Conservation (phyloP, 106 monocot genomes). For the Acorus calamus region DNA sequence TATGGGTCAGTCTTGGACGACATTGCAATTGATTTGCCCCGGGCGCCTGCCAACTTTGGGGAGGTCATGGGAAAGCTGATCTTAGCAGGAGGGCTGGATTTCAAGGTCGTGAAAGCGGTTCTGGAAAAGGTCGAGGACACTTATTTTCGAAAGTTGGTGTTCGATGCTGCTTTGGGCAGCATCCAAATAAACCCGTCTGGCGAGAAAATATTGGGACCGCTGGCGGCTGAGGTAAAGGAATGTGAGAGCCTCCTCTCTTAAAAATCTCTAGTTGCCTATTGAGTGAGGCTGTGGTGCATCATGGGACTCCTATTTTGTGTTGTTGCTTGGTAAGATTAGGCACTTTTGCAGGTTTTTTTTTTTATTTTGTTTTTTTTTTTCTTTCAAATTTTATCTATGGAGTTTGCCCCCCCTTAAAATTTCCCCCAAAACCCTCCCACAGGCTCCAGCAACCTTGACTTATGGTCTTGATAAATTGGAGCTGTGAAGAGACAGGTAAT, state of each 20-base stretch:
- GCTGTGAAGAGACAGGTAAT: too few relatives aligned
- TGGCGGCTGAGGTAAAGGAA: constrained; percentile 15
- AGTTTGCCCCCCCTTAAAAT: too few relatives aligned
- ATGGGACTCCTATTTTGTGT: too few relatives aligned
- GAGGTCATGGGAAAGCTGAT: constrained; percentile 57
- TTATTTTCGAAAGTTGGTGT: constrained; percentile 4
- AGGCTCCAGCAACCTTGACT: too few relatives aligned
- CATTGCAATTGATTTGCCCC: constrained; percentile 75
- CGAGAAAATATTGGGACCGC: constrained; percentile 6
- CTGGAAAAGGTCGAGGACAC: constrained; percentile 11
- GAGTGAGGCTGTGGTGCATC: too few relatives aligned
- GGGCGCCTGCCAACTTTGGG: constrained; percentile 64
- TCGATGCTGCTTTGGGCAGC: constrained; percentile 11
- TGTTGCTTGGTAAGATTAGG: too few relatives aligned
- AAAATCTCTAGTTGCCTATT: background rate
- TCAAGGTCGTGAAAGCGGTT: constrained; percentile 54
- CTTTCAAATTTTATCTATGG: too few relatives aligned
- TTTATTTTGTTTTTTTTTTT: too few relatives aligned
- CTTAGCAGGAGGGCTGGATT: constrained; percentile 28
- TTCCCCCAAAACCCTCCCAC: too few relatives aligned
- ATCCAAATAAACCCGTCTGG: constrained; percentile 10
- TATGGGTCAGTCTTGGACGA: constrained; percentile 72
- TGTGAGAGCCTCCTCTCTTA: constrained; percentile 25
- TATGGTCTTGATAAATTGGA: too few relatives aligned
- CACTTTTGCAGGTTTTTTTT: too few relatives aligned